Evolutionary conservation across 495 filamentous ascomycete species (phyloP), one percentile per base, ranked within the genome.

Genomic region (Penicillium alfredii): DNA sequence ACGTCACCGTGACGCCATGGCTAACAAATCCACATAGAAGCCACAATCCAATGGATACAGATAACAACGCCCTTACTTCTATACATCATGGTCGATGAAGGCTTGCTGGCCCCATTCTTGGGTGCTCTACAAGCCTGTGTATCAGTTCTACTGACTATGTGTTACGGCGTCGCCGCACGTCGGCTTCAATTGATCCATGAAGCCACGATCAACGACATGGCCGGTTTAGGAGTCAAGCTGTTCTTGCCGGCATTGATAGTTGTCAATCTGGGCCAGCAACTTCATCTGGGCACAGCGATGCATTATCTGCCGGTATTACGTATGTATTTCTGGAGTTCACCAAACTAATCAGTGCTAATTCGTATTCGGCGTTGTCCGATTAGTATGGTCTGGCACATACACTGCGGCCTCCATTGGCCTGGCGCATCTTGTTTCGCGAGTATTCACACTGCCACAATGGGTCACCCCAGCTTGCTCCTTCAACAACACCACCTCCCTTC

Each of bases 401-500:
- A 75, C 73, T 18, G 16, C 69, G 18, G 24, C 66, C 3, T 83
- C 77, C 3, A 73, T 83, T 30, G 40, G 49, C 0, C 45, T 84
- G 13, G 78, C 74, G 1, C 56, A 61, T 21, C 30, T 62, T 2
- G 42, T 60, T 0, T 70, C 65, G 0, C 58, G 60, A 22, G 8
- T 68, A 3, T 69, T 83, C 35, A 61, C 66, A 13, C 63, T 87
- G 21, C 84, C 82, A 2, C 58, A 62, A 32, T 88, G 81, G 82
- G 71, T 74, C 9, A 77, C 76, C 0, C 76, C 78, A 0, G 78
- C 80, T 1, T 69, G 84, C 30, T 68, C 78, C 25, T 86, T 88
- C 63, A 89, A 86, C 63, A 90, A 88, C 49, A 85, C 84, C 0
- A 84, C 80, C 1, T 76, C 71, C 17, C 74, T 86, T 20, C 84